Base-by-base conservation (phyloP, 257 asterid genomes). In the Forsythia suspensa region DNA sequence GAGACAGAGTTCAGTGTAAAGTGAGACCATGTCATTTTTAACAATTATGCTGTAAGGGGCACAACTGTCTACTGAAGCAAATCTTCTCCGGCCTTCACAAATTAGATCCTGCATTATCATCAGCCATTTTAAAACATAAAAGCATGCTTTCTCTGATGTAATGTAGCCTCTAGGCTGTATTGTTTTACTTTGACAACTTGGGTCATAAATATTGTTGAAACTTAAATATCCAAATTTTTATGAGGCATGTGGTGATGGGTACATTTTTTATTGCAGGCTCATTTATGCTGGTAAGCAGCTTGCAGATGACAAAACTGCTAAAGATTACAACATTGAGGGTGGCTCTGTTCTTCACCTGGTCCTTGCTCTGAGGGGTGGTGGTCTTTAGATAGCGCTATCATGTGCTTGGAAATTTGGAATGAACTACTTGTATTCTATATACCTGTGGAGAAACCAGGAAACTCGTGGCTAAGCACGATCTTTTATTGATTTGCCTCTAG, bases 341-440 rank as follows among this genome's bases (percentile, higher is more conserved):
- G 97, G 97, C 63, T 92, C 97, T 66, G 97, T 92, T 79, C 94
- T 92, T 83, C 94, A 90, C 80, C 86, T 90, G 52, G 97, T 90
- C 76, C 90, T 92, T 46, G 97, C 97, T 74, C 81, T 88, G 71
- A 84, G 96, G 78, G 97, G 97, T 61, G 96, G 97, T 41, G 34
- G 61, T 76, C 68, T 83, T 85, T 86, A 87, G 80, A 81, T 37
- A 8, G 48, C 43, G 0, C 55, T 6, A 59, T 46, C 40, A 40
- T 18, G 59, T 52, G 70, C 39, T 51, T 15, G 48, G 48, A 39
- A 29, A 67, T 80, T 34, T 70, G 77, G 75, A 41, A 52, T 43
- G 59, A 76, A 44, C 74, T 71, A 29, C 69, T 65, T 51, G 34
- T 29, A 63, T 20, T 72, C 24, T 72, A 52, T 63, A 21, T 63